A percentile compares a stretch with the other conserved stretches of the same genome.
Conservation (phyloP, 495 filamentous ascomycete genomes). For the Podospora anserina region DNA sequence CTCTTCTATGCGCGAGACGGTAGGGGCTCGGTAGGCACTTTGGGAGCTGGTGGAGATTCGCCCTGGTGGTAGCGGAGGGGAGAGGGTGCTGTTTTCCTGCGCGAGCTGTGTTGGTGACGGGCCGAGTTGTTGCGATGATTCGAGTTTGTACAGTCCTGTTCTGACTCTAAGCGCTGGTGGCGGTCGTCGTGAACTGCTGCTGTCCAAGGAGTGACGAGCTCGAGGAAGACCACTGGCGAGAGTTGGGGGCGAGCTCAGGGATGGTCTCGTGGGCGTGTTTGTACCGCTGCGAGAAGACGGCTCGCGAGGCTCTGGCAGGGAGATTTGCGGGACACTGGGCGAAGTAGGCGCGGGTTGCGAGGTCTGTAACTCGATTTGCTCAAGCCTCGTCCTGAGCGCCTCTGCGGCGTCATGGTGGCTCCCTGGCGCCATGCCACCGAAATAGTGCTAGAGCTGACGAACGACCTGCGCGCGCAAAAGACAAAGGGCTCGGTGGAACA, state of each 20-base stretch:
- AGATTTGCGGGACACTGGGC: not conserved
- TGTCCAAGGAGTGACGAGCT: not conserved
- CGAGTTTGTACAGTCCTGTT: conserved; percentile 31
- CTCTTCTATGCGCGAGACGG: conserved; percentile 12
- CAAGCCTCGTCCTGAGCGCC: conserved; percentile 23
- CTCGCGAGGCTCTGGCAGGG: not conserved
- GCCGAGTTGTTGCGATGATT: conserved; percentile 21
- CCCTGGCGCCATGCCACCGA: conserved; percentile 17
- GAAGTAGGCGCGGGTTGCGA: conserved; percentile 2
- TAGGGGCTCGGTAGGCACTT: not conserved
- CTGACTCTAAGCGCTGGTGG: conserved; percentile 12
- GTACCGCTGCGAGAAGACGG: conserved; percentile 4
- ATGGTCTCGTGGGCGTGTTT: conserved; percentile 5
- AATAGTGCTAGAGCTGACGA: not conserved
- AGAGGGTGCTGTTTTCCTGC: conserved; percentile 7
- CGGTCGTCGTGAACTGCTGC: conserved; percentile 1
- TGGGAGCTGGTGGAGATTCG: conserved; percentile 11
- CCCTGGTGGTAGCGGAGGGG: conserved; percentile 25
- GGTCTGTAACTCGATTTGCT: conserved; percentile 28
- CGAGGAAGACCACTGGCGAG: not conserved
- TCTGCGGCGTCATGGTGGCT: conserved; percentile 18
- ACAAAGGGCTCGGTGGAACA: not conserved
- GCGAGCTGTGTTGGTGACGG: conserved; percentile 12
- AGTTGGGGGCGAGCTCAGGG: not conserved
- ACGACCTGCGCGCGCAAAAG: not conserved